These are phyloP conservation scores for Tulasnella calospora DNA, from an alignment of 768 basidiomycete species.

Conservation along the genomic window DNA sequence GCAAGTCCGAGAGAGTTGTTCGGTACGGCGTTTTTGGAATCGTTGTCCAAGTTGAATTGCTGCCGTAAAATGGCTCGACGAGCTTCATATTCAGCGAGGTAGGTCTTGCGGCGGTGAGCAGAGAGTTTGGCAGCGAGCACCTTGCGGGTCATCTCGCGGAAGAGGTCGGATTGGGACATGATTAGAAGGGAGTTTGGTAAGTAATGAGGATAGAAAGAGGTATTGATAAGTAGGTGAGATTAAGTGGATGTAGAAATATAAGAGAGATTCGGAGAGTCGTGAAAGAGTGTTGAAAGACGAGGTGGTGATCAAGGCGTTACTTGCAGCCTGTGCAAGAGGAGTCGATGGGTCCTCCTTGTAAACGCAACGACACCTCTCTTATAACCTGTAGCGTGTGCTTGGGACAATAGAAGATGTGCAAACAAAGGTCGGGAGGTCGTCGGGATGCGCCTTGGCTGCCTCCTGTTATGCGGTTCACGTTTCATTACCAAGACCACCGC, in stretches of 20 bases:
- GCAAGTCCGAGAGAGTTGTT: background rate
- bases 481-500: background rate
- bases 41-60: background rate
- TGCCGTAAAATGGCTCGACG: background rate
- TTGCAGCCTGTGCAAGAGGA: constrained; percentile 4
- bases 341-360: background rate
- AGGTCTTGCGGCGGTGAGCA: background rate
- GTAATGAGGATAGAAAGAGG: background rate
- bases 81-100: background rate
- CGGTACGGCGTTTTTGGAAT: background rate
- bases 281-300: background rate
- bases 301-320: background rate
- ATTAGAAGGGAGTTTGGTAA: background rate
- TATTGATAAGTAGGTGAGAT: background rate
- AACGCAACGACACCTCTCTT: background rate
- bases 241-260: background rate
- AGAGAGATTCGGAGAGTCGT: background rate
- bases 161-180: constrained; percentile 9
- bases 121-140: background rate
- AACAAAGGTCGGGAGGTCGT: background rate
- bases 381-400: background rate
- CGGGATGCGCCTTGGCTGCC: background rate
- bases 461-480: background rate
- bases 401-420: background rate
- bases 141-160: constrained; percentile 6